Conservation (phyloP, 2,329 filamentous ascomycete species). For the Venturia asperata region DNA sequence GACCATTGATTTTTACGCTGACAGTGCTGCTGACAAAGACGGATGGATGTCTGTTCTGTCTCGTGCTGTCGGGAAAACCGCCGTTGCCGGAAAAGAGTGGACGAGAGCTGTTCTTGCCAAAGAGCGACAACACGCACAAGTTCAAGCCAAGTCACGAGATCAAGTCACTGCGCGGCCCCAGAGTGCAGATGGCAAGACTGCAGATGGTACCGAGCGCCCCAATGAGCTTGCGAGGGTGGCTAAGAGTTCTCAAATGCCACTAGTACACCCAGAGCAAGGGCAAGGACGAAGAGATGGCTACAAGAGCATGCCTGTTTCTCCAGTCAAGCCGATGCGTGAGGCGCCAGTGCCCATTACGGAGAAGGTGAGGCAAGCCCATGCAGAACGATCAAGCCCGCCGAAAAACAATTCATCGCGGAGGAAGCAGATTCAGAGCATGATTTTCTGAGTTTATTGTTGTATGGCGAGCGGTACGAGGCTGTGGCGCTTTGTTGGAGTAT, state of each 20-base stretch:
- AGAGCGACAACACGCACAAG: conserved; percentile 15
- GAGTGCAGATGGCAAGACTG: conserved; percentile 15
- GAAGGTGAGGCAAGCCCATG: conserved; percentile 2
- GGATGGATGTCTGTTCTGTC: conserved; percentile 83
- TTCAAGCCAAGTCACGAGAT: conserved; percentile 9
- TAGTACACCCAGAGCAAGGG: background rate
- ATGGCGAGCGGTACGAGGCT: background rate
- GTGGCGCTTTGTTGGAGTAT: background rate
- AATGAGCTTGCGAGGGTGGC: background rate
- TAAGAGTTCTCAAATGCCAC: background rate
- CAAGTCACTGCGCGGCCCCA: conserved; percentile 16
- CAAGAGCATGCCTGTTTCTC: conserved; percentile 12
- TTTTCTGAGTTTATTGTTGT: conserved; percentile 8
- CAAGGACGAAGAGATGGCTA: background rate
- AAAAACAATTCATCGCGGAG: conserved; percentile 12
- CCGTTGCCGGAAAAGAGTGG: conserved; percentile 14
- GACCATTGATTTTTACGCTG: conserved; percentile 97
- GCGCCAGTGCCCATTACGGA: background rate
- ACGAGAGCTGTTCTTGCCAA: conserved; percentile 15
- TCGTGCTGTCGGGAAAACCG: conserved; percentile 11
- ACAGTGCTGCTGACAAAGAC: conserved; percentile 79
- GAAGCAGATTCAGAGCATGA: conserved; percentile 20
- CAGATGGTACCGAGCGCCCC: background rate
- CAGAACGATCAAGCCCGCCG: background rate
- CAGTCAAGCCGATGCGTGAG: conserved; percentile 14